Evolutionary conservation across 345 rosid genomes (phyloP).

Genomic region (Syzygium oleosum): DNA sequence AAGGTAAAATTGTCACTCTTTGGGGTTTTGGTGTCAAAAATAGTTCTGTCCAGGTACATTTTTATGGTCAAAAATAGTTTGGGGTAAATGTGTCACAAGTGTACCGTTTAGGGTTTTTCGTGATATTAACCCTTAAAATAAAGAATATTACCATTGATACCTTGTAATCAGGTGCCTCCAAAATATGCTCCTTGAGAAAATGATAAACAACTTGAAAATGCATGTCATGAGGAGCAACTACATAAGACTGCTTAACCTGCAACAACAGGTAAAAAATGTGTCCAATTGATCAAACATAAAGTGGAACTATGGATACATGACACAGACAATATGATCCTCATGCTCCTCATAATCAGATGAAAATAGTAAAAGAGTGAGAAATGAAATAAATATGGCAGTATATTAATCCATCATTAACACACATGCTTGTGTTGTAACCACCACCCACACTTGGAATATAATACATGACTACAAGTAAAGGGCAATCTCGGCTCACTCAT

Average conservation of each 20-base stretch:
- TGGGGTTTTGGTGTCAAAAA: too few species aligned
- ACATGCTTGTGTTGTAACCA: background rate
- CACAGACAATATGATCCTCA: background rate
- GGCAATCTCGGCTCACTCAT: background rate
- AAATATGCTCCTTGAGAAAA: conserved; percentile 59
- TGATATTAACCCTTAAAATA: too few species aligned
- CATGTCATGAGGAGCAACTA: conserved; percentile 60
- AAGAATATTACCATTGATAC: conserved; percentile 20
- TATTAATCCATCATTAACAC: background rate
- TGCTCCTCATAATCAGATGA: background rate
- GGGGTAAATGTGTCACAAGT: too few species aligned
- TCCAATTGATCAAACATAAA: background rate
- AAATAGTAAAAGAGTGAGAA: background rate
- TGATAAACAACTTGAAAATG: conserved; percentile 75
- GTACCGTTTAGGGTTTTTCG: too few species aligned
- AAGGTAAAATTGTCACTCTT: too few species aligned
- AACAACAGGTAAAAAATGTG: background rate
- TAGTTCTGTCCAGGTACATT: too few species aligned
- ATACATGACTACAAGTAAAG: background rate
- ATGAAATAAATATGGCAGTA: background rate
- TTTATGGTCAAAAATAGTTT: too few species aligned
- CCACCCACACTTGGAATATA: background rate
- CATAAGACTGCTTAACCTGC: conserved; percentile 75
- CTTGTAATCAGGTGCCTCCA: conserved; percentile 57
- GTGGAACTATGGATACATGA: background rate